phyloP scores from a whole-genome alignment of 768 basidiomycete genomes.

The Fomitopsis pulvina region DNA sequence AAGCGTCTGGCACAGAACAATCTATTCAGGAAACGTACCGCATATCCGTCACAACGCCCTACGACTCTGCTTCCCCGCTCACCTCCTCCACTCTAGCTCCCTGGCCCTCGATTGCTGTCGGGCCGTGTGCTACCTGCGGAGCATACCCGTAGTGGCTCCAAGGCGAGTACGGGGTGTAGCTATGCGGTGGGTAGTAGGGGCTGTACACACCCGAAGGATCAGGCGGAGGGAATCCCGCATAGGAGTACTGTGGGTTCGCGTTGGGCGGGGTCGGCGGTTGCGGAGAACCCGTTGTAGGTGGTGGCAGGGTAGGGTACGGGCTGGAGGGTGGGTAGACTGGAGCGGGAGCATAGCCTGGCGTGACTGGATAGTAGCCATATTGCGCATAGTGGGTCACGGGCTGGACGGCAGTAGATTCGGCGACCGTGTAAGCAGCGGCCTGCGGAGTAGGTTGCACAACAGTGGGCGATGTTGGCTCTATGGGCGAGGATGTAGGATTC shows the following conservation, averaged over 20 bases:
- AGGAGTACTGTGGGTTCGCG: conserved; percentile 2
- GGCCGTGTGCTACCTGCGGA: conserved; percentile 1
- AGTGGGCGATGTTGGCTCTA: conserved; percentile 7
- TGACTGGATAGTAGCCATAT: conserved; percentile 15
- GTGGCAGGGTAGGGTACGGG: conserved; percentile 8
- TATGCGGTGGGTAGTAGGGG: conserved; percentile 12
- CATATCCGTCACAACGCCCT: neutral
- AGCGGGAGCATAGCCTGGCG: conserved; percentile 7
- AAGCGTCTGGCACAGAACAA: too few relatives aligned
- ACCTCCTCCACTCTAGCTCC: conserved; percentile 1
- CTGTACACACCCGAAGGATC: neutral
- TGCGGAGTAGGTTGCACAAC: conserved; percentile 10
- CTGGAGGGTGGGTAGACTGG: conserved; percentile 6
- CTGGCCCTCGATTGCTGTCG: conserved; percentile 1
- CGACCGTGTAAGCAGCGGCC: conserved; percentile 8
- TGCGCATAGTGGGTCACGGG: conserved; percentile 9
- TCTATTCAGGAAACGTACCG: neutral
- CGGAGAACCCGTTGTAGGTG: conserved; percentile 10
- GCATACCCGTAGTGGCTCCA: conserved; percentile 14
- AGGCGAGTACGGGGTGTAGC: conserved; percentile 5
- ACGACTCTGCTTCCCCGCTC: neutral
- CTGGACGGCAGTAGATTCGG: neutral
- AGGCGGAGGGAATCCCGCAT: conserved; percentile 7
- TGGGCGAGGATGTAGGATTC: conserved; percentile 13
- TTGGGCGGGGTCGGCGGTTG: conserved; percentile 1